Conservation (phyloP, 1,284 basidiomycete species). For the Grifola frondosa region DNA sequence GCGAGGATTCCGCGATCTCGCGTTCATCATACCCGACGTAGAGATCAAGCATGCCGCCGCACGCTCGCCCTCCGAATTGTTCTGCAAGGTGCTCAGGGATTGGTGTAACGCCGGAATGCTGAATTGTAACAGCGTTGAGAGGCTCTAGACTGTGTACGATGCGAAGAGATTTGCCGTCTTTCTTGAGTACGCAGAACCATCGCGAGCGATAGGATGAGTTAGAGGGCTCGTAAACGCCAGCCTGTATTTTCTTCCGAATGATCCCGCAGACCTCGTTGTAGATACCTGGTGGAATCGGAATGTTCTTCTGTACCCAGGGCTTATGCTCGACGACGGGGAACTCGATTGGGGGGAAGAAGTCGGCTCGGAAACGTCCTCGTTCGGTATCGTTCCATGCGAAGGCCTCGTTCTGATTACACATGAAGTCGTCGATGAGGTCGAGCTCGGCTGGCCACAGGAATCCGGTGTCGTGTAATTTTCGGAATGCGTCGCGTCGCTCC, state of each 20-base stretch:
- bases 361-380: slow-evolving; percentile 32
- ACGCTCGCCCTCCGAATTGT: slow-evolving; percentile 15
- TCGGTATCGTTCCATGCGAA: slow-evolving; percentile 37
- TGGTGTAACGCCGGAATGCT: slow-evolving; percentile 28
- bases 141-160: slow-evolving; percentile 35
- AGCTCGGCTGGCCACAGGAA: slow-evolving; percentile 34
- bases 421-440: slow-evolving; percentile 33
- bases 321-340: slow-evolving; percentile 35
- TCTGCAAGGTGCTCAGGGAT: slow-evolving; percentile 31
- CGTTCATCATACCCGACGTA: slow-evolving; percentile 26
- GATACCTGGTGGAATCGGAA: slow-evolving; percentile 39
- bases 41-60: slow-evolving; percentile 27
- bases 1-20: slow-evolving; percentile 21
- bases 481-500: slow-evolving; percentile 27
- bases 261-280: slow-evolving; percentile 32
- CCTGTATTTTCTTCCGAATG: slow-evolving; percentile 31
- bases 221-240: slow-evolving; percentile 37
- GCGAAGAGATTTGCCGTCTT: slow-evolving; percentile 34
- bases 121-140: slow-evolving; percentile 35
- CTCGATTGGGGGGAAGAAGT: slow-evolving; percentile 36
- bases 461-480: slow-evolving; percentile 24
- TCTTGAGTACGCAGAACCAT: slow-evolving; percentile 43
- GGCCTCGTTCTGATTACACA: slow-evolving; percentile 29
- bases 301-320: slow-evolving; percentile 38
- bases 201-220: slow-evolving; percentile 37